A percentile compares a stretch with the other conserved stretches of the same genome.
These are phyloP conservation scores for Ophiobolus disseminans DNA, from an alignment of 2,329 filamentous ascomycete genomes.

Conservation along the genomic window DNA sequence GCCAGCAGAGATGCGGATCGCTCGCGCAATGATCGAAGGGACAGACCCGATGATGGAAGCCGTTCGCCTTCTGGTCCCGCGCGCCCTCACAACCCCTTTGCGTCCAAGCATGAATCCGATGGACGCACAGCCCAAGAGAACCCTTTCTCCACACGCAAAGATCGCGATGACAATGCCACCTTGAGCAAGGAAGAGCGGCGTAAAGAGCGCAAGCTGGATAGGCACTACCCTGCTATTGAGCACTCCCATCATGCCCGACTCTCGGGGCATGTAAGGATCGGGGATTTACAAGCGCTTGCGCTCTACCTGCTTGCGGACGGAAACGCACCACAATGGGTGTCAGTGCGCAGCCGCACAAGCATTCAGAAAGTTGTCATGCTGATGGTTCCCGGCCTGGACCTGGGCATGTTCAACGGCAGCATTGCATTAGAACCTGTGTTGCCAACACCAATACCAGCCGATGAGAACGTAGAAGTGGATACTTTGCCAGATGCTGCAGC, in stretches of 20 bases:
- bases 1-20: slow-evolving; percentile 4
- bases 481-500: slow-evolving; percentile 19
- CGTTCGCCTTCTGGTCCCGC: neutral
- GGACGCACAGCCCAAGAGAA: slow-evolving; percentile 22
- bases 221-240: slow-evolving; percentile 53
- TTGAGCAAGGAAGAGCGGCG: slow-evolving; percentile 29
- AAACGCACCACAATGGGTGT: slow-evolving; percentile 68
- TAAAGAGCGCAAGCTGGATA: slow-evolving; percentile 42
- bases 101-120: slow-evolving; percentile 14
- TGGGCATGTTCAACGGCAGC: slow-evolving; percentile 80
- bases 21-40: neutral
- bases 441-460: slow-evolving; percentile 1
- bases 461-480: slow-evolving; percentile 8
- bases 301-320: slow-evolving; percentile 68
- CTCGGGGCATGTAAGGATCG: slow-evolving; percentile 63
- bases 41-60: slow-evolving; percentile 1
- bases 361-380: slow-evolving; percentile 81
- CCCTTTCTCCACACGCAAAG: slow-evolving; percentile 24
- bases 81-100: slow-evolving; percentile 23
- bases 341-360: slow-evolving; percentile 62
- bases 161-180: slow-evolving; percentile 5
- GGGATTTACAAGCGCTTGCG: slow-evolving; percentile 63
- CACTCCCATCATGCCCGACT: slow-evolving; percentile 62
- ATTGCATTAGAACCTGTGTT: slow-evolving; percentile 22
- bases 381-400: slow-evolving; percentile 91